phyloP scores from a whole-genome alignment of 75 land plant species.

The Pseudotsuga menziesii region DNA sequence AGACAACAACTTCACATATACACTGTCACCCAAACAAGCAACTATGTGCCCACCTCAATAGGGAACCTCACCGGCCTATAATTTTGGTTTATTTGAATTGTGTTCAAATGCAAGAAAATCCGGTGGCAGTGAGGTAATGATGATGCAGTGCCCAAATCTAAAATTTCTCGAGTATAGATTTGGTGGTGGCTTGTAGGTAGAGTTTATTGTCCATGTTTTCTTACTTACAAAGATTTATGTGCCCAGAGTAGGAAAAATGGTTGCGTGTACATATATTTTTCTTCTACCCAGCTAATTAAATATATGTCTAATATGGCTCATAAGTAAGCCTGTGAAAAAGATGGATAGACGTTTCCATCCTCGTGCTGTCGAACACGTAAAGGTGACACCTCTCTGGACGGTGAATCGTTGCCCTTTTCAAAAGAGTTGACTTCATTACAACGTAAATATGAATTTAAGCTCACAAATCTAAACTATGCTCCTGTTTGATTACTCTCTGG shows the following conservation, averaged over 20 bases:
- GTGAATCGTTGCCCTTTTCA: not conserved
- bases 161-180: too few species aligned
- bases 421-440: constrained; percentile 4
- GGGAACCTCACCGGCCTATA: too few species aligned
- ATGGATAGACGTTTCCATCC: constrained; percentile 1
- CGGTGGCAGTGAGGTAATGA: too few species aligned
- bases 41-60: too few species aligned
- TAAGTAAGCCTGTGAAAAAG: not conserved
- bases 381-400: not conserved
- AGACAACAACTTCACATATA: too few species aligned
- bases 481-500: not conserved
- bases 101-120: too few species aligned
- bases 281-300: not conserved
- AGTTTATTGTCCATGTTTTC: too few species aligned
- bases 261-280: not conserved
- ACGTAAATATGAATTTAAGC: not conserved
- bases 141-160: too few species aligned
- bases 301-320: not conserved
- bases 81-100: too few species aligned
- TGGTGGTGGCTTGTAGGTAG: too few species aligned
- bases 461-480: not conserved
- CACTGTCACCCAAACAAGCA: too few species aligned
- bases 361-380: constrained; percentile 1
- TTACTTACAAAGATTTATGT: too few species aligned
- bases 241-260: not conserved